Base-by-base conservation (phyloP, 73 alveolate species). In the Paramecium sexaurelia region DNA sequence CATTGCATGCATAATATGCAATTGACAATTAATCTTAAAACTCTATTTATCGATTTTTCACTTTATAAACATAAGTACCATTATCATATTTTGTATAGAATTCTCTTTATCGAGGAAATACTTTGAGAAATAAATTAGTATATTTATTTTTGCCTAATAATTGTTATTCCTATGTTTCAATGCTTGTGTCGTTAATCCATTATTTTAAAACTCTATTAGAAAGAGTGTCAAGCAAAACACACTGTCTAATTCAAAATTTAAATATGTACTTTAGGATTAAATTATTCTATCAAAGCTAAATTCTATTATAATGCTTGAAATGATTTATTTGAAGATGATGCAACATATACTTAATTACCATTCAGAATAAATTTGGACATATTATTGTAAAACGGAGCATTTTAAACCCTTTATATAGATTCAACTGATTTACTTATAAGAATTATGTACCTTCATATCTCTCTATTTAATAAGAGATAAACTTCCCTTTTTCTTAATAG, bases 1-100 rank as follows among this genome's bases (percentile, higher is more conserved):
- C 55, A 45, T 78, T 78, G 27, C 90, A 78, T 19, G 90, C 90
- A 45, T 41, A 78, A 78, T 78, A 78, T 40, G 90, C 90, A 41
- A 78, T 15, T n/a, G 90, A 78, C 20, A 78, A 43, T 78, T 78
- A 41, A 78, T 78, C 90, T 15, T 78, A 41, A 43, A 78, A 78
- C 1, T 78, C 43, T 7, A 78, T 41, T 17, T 29, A 13, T 17
- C 83, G 20, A 61, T 61, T 61, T 24, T 32, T 61, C 20, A 32
- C 83, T 2, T 29, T 26, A 61, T 61, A 61, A 29, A 61, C 83
- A 61, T 61, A 61, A 6, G 83, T 61, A 1, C 43, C 43, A 61
- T 26, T 61, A 61, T 61, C 83, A 1, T 61, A 3, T 27, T 3
- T 32, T 61, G 83, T 61, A 6, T 11, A 61, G 43, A 29, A 61